Percentiles rank a stretch among this genome's conserved stretches.
These are phyloP conservation scores for Calocera cornea DNA, from an alignment of 768 basidiomycete genomes.

Conservation along the genomic window DNA sequence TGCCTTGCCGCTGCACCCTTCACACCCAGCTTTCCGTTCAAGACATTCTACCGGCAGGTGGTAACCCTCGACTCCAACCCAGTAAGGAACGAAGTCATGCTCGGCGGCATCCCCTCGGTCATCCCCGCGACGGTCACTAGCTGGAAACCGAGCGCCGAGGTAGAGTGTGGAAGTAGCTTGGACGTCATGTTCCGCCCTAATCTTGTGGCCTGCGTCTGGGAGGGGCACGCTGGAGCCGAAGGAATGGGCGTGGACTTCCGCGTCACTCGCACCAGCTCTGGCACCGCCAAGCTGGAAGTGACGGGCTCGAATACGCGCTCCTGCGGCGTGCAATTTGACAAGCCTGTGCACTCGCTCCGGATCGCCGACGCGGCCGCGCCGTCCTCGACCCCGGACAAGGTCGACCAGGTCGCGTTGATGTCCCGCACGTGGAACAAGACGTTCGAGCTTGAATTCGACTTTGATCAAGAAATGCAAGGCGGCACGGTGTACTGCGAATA, in stretches of 20 bases:
- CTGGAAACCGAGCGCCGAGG: neutral
- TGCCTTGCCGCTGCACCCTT: neutral
- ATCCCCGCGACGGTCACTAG: neutral
- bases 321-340: neutral
- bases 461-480: neutral
- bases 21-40: conserved; percentile 1
- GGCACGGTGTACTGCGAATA: neutral
- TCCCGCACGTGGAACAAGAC: neutral
- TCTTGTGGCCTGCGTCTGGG: neutral
- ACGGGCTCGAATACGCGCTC: neutral
- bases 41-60: neutral
- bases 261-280: neutral
- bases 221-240: neutral
- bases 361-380: neutral
- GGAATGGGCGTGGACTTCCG: neutral
- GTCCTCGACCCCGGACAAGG: neutral
- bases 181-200: neutral
- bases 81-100: neutral
- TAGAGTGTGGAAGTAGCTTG: neutral
- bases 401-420: neutral
- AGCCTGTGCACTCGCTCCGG: neutral
- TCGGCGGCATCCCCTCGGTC: neutral
- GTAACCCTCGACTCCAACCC: neutral
- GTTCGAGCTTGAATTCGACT: neutral
- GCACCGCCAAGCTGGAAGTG: neutral